Evolutionary conservation across 768 basidiomycete species (phyloP).

Genomic region (Leccinum sublutescens): DNA sequence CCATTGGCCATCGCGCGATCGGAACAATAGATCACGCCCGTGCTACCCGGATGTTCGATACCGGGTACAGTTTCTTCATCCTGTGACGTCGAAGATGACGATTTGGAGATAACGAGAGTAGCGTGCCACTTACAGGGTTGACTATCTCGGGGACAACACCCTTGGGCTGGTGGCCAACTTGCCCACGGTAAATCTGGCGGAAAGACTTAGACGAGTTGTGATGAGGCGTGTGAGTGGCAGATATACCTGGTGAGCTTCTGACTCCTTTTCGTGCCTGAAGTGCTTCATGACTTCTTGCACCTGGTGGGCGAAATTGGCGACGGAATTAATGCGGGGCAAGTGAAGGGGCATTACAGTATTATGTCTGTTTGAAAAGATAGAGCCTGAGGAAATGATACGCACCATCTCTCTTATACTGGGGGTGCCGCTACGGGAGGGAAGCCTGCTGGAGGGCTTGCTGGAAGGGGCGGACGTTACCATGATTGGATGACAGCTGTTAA

Average conservation of each 20-base stretch:
- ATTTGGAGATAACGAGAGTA: slow-evolving; percentile 1
- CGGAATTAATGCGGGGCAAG: slow-evolving; percentile 27
- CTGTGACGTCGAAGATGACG: slow-evolving; percentile 30
- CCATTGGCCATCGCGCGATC: slow-evolving; percentile 96
- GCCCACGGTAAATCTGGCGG: slow-evolving; percentile 69
- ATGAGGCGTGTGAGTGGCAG: neutral
- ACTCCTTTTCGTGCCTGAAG: slow-evolving; percentile 75
- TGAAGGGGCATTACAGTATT: slow-evolving; percentile 22
- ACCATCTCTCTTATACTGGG: slow-evolving; percentile 45
- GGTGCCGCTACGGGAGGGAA: slow-evolving; percentile 39
- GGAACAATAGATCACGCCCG: slow-evolving; percentile 80
- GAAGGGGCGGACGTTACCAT: slow-evolving; percentile 23
- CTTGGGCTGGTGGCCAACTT: slow-evolving; percentile 67
- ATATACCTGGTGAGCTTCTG: slow-evolving; percentile 80
- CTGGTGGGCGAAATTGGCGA: slow-evolving; percentile 47
- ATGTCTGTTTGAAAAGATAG: neutral
- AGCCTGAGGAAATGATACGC: slow-evolving; percentile 14
- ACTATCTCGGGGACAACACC: slow-evolving; percentile 64
- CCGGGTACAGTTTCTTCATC: slow-evolving; percentile 91
- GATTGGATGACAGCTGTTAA: neutral
- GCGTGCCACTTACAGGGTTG: slow-evolving; percentile 52
- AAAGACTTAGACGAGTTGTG: slow-evolving; percentile 2
- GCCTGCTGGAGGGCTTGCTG: slow-evolving; percentile 29
- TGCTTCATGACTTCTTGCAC: slow-evolving; percentile 66
- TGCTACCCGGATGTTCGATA: slow-evolving; percentile 71